A percentile compares a stretch with the other conserved stretches of the same genome.
Conservation (phyloP, 805 yeast genomes). For the Cyberlindnera sargentensis region DNA sequence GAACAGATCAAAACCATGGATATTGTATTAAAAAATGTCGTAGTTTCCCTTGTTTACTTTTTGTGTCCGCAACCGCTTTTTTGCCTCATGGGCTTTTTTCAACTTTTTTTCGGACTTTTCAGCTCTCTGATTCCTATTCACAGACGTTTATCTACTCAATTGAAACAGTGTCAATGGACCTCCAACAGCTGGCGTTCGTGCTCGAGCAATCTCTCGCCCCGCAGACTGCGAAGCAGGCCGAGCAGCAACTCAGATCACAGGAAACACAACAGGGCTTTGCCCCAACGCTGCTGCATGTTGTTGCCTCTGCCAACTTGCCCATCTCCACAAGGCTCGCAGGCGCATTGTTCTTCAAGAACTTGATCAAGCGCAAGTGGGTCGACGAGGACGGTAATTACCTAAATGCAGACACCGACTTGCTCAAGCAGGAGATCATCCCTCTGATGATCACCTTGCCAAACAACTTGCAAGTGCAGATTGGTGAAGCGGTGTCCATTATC, state of each 20-base stretch:
- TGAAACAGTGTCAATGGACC: constrained; percentile 26
- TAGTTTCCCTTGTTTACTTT: constrained; percentile 6
- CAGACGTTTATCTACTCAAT: background rate
- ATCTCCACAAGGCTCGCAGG: constrained; percentile 72
- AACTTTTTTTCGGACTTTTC: background rate
- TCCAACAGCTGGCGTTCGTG: constrained; percentile 45
- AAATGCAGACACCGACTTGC: constrained; percentile 59
- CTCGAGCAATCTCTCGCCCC: constrained; percentile 63
- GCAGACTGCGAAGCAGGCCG: constrained; percentile 59
- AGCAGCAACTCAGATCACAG: constrained; percentile 49
- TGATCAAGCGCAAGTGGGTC: constrained; percentile 79
- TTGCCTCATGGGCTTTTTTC: background rate
- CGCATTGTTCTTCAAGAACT: constrained; percentile 84
- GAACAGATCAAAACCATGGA: too few species aligned
- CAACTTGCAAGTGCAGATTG: constrained; percentile 83
- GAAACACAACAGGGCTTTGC: constrained; percentile 74
- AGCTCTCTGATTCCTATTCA: background rate
- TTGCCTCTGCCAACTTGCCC: constrained; percentile 52
- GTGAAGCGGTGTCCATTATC: constrained; percentile 86
- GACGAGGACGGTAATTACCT: constrained; percentile 81
- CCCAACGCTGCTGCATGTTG: constrained; percentile 64
- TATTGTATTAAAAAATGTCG: too few species aligned
- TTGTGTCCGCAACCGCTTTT: constrained; percentile 7
- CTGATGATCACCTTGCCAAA: constrained; percentile 80
- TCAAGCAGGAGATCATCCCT: constrained; percentile 74